Percentiles rank a stretch among this genome's conserved stretches.
Evolutionary conservation across 805 yeast genomes (phyloP).

Genomic region (Middelhovenomyces tepae): DNA sequence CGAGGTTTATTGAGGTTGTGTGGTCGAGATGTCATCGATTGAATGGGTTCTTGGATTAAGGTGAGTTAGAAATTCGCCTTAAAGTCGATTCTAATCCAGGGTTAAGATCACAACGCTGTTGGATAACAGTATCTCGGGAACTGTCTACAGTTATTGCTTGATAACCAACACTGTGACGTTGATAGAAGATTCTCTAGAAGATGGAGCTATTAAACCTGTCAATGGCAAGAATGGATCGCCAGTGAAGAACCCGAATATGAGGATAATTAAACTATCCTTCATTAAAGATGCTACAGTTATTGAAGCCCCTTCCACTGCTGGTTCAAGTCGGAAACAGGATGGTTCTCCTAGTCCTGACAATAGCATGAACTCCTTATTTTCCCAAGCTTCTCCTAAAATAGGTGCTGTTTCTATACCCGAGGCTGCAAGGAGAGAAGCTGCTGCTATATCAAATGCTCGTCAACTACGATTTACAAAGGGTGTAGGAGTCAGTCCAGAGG

Average conservation of each 20-base stretch:
- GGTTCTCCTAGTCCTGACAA: no score
- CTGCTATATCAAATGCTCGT: conserved; percentile 22
- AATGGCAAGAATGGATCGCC: no score
- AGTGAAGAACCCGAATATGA: no score
- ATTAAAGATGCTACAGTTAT: conserved; percentile 44
- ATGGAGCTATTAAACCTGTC: conserved; percentile 18
- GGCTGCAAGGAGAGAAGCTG: conserved; percentile 21
- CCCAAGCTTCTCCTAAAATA: conserved; percentile 28
- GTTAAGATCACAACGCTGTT: conserved; percentile 54
- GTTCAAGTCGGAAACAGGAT: no score
- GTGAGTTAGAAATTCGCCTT: no score
- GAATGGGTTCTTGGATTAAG: no score
- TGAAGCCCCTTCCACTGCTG: no score
- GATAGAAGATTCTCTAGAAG: conserved; percentile 19
- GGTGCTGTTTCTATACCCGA: conserved; percentile 26
- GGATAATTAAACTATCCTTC: conserved; percentile 48
- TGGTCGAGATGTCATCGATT: no score
- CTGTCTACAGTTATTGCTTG: conserved; percentile 52
- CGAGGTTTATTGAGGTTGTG: no score
- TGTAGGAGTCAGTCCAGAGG: conserved; percentile 33
- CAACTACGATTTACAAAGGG: conserved; percentile 24
- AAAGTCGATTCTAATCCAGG: no score
- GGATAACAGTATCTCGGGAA: conserved; percentile 52
- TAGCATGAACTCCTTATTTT: no score
- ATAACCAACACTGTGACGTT: conserved; percentile 36